These are phyloP conservation scores for Podila verticillata DNA, from an alignment of 192 early-diverging fungal species.

Conservation along the genomic window DNA sequence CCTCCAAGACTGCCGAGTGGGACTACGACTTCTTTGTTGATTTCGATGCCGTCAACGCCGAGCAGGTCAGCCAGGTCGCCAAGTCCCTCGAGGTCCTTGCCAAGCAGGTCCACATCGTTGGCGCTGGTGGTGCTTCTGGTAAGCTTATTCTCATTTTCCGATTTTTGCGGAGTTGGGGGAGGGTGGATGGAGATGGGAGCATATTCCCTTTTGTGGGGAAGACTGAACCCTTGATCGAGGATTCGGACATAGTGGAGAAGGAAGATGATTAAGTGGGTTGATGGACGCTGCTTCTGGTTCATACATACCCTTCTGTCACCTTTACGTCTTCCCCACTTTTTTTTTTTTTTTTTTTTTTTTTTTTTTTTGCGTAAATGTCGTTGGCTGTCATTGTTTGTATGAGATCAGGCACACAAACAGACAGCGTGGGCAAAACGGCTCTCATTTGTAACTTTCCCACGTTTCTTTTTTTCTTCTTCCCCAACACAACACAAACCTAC, in stretches of 20 bases:
- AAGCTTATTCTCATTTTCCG: neutral
- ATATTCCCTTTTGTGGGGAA: too few relatives aligned
- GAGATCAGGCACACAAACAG: neutral
- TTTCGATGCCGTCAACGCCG: constrained; percentile 72
- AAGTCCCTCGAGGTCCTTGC: constrained; percentile 72
- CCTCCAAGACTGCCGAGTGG: constrained; percentile 78
- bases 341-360: neutral
- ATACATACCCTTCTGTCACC: neutral
- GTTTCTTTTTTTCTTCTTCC: too few relatives aligned
- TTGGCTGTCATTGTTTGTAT: neutral
- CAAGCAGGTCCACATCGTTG: constrained; percentile 75
- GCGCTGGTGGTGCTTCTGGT: constrained; percentile 51
- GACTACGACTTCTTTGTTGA: constrained; percentile 97
- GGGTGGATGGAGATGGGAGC: too few relatives aligned
- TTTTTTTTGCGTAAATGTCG: neutral
- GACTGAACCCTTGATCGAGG: too few relatives aligned
- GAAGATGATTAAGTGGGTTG: too few relatives aligned
- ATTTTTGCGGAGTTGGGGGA: neutral
- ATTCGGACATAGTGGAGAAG: too few relatives aligned
- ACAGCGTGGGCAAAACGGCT: neutral
- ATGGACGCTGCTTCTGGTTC: neutral
- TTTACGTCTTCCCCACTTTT: neutral
- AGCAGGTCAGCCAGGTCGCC: constrained; percentile 69
- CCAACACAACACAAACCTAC: neutral
- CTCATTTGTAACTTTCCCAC: too few relatives aligned